Evolutionary conservation across 1,284 basidiomycete species (phyloP).

Genomic region (Apiotrichum siamense): DNA sequence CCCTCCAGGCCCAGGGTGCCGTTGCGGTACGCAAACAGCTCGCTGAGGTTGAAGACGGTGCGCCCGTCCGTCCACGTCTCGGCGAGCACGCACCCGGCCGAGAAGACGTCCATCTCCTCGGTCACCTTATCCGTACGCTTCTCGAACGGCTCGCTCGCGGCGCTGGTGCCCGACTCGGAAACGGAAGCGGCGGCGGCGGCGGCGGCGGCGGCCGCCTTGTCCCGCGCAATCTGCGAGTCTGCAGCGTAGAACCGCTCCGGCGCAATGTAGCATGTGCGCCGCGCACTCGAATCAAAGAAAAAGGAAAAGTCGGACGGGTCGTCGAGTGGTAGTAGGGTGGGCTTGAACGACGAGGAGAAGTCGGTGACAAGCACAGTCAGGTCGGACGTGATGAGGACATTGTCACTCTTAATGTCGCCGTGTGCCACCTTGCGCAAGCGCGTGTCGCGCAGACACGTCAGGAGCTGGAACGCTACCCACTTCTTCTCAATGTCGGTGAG

Average conservation of each 20-base stretch:
- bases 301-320: slow-evolving; percentile 97
- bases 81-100: slow-evolving; percentile 88
- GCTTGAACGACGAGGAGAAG: slow-evolving; percentile 90
- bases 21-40: slow-evolving; percentile 89
- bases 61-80: slow-evolving; percentile 95
- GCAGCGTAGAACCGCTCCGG: slow-evolving; percentile 91
- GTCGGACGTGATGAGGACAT: slow-evolving; percentile 92
- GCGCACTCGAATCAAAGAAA: slow-evolving; percentile 92
- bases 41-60: slow-evolving; percentile 87
- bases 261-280: slow-evolving; percentile 91
- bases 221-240: slow-evolving; percentile 59
- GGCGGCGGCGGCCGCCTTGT: slow-evolving; percentile 57
- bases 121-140: slow-evolving; percentile 72
- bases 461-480: slow-evolving; percentile 93
- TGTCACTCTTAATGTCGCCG: slow-evolving; percentile 97
- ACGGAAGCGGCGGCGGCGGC: slow-evolving; percentile 46
- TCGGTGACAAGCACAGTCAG: slow-evolving; percentile 94
- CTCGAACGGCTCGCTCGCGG: slow-evolving; percentile 40
- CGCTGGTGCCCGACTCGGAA: neutral
- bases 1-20: slow-evolving; percentile 73
- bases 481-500: slow-evolving; percentile 88
- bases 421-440: slow-evolving; percentile 75
- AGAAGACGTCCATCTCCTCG: slow-evolving; percentile 97
- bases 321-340: slow-evolving; percentile 88
- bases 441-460: slow-evolving; percentile 77